Base-by-base conservation (phyloP, 1,139 yeast genomes). In the Debaryomycetaceae sp. region DNA sequence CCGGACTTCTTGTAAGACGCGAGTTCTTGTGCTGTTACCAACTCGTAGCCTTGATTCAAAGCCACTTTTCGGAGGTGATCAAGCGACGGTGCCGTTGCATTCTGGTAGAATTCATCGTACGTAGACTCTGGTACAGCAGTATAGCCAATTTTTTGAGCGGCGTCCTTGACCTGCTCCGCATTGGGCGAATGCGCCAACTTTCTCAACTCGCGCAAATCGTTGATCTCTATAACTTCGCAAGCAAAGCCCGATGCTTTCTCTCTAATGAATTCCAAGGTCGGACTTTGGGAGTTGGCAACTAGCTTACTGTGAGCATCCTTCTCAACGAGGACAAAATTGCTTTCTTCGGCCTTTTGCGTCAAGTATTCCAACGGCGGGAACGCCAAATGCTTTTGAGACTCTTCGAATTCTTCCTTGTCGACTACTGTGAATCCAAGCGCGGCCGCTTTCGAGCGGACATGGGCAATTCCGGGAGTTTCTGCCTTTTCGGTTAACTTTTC, bases 361-460 rank as follows among this genome's bases (percentile, higher is more conserved):
- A 40, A n/a, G 16, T 37, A 38, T 2, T 41, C 43, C 5, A 44
- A 18, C 5, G 28, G 27, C 1, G 53, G 51, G 2, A 32, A 25
- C 5, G 34, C 40, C 25, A 34, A 34, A 1, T 27, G 16, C 6
- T 29, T 32, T 0, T 49, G 47, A 13, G 47, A 46, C 23, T 3
- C 23, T 4, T 34, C 32, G 11, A 60, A 13, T 13, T 13, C 11
- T 16, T 16, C 6, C 16, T 22, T 15, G 21, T 15, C 13, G 14
- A 41, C 23, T 4, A 34, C 35, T 7, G 41, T 41, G 22, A 51
- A 45, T 2, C 58, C 58, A 12, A 46, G 31, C 13, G 36, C 40
- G 2, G 35, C 28, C 1, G 71, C 68, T 30, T 53, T 52, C 4
- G 45, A 46, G 8, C 37, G 40, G 14, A 70, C 39, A 30, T 56